A percentile compares a stretch with the other conserved stretches of the same genome.
phyloP scores from a whole-genome alignment of 2,329 filamentous ascomycete genomes.

The Claviceps maximensis region DNA sequence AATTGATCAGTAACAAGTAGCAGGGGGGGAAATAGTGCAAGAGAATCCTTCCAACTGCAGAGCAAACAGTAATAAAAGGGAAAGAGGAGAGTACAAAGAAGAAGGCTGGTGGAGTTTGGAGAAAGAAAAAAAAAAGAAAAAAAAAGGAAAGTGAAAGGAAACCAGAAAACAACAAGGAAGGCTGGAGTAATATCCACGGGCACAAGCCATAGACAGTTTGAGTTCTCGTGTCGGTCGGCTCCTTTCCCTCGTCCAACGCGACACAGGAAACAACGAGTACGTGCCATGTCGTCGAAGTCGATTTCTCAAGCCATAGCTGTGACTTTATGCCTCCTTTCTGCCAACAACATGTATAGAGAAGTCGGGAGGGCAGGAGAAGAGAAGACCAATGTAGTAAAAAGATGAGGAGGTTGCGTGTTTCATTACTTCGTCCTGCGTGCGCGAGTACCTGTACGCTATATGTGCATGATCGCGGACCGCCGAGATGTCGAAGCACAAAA shows the following conservation, averaged over 20 bases:
- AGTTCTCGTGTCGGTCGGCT: constrained; percentile 24
- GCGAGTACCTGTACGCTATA: constrained; percentile 22
- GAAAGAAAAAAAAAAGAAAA: neutral
- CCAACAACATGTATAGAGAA: constrained; percentile 2
- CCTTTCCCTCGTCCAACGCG: constrained; percentile 13
- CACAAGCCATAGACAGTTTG: constrained; percentile 13
- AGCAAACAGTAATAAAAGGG: constrained; percentile 3
- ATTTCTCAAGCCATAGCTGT: neutral
- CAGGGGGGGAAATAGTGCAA: constrained; percentile 22
- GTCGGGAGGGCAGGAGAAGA: neutral
- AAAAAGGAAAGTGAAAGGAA: neutral
- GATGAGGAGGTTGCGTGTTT: constrained; percentile 21
- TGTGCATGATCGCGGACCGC: constrained; percentile 17
- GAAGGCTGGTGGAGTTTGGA: neutral
- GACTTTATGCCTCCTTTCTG: neutral
- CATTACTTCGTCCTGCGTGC: constrained; percentile 28
- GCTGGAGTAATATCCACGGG: constrained; percentile 6
- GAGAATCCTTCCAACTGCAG: constrained; percentile 18
- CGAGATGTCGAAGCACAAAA: constrained; percentile 16
- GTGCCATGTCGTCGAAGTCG: constrained; percentile 9
- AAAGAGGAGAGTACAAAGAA: constrained; percentile 9
- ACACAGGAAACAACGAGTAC: constrained; percentile 10
- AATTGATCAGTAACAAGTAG: constrained; percentile 16
- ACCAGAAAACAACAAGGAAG: constrained; percentile 5
- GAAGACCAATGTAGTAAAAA: constrained; percentile 14